These are phyloP conservation scores for Scenedesmus sp. DNA, from an alignment of 163 green algal species.

Conservation along the genomic window DNA sequence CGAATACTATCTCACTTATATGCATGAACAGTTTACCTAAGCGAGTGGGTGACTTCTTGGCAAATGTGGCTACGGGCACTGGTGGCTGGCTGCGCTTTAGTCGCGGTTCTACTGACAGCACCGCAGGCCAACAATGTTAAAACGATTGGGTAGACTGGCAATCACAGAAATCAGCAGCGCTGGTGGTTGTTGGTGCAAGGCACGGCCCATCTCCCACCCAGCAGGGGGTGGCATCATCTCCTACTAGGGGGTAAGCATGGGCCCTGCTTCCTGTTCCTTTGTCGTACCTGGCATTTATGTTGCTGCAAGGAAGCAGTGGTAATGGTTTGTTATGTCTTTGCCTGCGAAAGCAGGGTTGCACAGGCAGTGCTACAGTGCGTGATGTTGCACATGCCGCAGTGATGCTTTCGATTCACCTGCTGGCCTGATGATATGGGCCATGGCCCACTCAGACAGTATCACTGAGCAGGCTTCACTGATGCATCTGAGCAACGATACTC, in stretches of 20 bases:
- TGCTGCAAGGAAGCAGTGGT: too few species aligned
- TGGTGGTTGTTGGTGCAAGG: neutral
- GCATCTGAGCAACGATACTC: too few species aligned
- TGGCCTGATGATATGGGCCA: too few species aligned
- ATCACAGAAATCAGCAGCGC: neutral
- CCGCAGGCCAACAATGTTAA: neutral
- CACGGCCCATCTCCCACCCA: neutral
- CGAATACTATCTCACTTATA: neutral
- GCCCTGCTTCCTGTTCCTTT: too few species aligned
- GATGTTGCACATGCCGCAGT: too few species aligned
- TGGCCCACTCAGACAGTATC: too few species aligned
- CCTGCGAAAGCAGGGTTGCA: too few species aligned
- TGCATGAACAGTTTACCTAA: neutral
- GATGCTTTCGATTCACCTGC: too few species aligned
- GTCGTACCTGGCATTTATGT: too few species aligned
- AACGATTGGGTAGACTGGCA: neutral
- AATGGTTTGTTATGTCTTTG: too few species aligned
- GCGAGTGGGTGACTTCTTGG: neutral
- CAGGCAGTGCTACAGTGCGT: neutral
- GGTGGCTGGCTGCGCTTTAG: constrained; percentile 16
- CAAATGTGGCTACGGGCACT: constrained; percentile 15
- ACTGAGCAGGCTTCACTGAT: too few species aligned
- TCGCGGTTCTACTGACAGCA: neutral
- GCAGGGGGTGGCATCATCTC: neutral
- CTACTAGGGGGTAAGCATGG: too few species aligned